These are phyloP conservation scores for Vitis riparia DNA, from an alignment of 164 flowering plant species.

Conservation along the genomic window DNA sequence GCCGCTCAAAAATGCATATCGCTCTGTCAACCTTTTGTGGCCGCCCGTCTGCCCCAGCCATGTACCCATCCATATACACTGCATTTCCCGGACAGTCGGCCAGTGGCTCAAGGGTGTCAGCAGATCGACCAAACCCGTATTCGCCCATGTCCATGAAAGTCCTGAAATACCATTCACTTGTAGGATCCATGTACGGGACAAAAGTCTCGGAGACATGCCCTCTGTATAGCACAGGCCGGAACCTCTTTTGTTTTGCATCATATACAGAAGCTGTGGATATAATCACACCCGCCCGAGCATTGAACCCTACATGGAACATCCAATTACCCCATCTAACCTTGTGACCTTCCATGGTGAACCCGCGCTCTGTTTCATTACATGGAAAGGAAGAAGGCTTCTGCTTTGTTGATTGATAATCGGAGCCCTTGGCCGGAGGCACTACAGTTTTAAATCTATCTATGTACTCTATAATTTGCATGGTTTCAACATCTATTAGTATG, in stretches of 20 bases:
- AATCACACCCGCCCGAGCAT: slow-evolving; percentile 45
- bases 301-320: slow-evolving; percentile 49
- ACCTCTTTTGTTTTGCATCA: slow-evolving; percentile 23
- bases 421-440: slow-evolving; percentile 46
- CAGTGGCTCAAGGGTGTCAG: slow-evolving; percentile 33
- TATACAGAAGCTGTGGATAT: slow-evolving; percentile 49
- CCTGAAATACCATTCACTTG: slow-evolving; percentile 46
- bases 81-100: slow-evolving; percentile 52
- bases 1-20: slow-evolving; percentile 47
- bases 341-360: slow-evolving; percentile 26
- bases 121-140: slow-evolving; percentile 50
- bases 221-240: slow-evolving; percentile 45
- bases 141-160: slow-evolving; percentile 60
- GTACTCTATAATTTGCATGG: slow-evolving; percentile 30
- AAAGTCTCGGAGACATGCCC: slow-evolving; percentile 58
- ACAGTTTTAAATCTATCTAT: slow-evolving; percentile 33
- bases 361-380: slow-evolving; percentile 13
- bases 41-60: slow-evolving; percentile 37
- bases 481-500: slow-evolving; percentile 44
- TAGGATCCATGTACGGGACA: slow-evolving; percentile 68
- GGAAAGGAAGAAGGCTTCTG: slow-evolving; percentile 6
- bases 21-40: slow-evolving; percentile 22
- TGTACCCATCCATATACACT: slow-evolving; percentile 35
- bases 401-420: slow-evolving; percentile 27
- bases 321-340: slow-evolving; percentile 51